Conservation (phyloP, 2,329 filamentous ascomycete species). For the Davidsoniella eucalypti region DNA sequence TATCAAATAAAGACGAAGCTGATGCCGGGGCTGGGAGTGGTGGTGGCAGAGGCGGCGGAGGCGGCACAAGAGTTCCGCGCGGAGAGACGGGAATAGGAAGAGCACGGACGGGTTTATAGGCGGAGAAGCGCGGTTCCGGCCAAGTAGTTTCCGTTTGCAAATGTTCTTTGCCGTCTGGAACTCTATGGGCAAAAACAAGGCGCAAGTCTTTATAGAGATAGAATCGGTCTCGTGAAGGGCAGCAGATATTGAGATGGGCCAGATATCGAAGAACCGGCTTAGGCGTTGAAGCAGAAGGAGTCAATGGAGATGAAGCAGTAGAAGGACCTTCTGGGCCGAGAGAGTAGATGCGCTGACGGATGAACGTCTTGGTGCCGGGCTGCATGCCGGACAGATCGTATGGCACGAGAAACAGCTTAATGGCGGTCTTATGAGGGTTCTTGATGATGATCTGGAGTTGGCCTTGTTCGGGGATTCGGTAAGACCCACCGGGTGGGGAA, state of each 20-base stretch:
- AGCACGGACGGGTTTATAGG: slow-evolving; percentile 31
- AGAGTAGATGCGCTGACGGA: slow-evolving; percentile 86
- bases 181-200: slow-evolving; percentile 90
- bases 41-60: too few species aligned
- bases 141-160: slow-evolving; percentile 77
- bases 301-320: neutral
- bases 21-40: too few species aligned
- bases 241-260: slow-evolving; percentile 86
- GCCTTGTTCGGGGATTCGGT: slow-evolving; percentile 83
- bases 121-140: slow-evolving; percentile 71
- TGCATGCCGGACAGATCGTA: slow-evolving; percentile 91
- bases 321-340: slow-evolving; percentile 31
- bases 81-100: too few species aligned
- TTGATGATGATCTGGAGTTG: slow-evolving; percentile 96
- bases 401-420: slow-evolving; percentile 86
- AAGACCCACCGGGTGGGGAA: slow-evolving; percentile 71
- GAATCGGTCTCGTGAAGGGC: slow-evolving; percentile 63
- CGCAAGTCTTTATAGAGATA: slow-evolving; percentile 86
- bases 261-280: slow-evolving; percentile 67
- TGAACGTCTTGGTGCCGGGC: slow-evolving; percentile 84
- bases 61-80: too few species aligned
- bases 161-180: slow-evolving; percentile 88
- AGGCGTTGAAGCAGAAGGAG: slow-evolving; percentile 20
- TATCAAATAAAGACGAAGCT: too few species aligned
- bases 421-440: slow-evolving; percentile 94